Evolutionary conservation across 2,329 filamentous ascomycete species (phyloP).

Genomic region (Aspergillus pseudoviridinutans): DNA sequence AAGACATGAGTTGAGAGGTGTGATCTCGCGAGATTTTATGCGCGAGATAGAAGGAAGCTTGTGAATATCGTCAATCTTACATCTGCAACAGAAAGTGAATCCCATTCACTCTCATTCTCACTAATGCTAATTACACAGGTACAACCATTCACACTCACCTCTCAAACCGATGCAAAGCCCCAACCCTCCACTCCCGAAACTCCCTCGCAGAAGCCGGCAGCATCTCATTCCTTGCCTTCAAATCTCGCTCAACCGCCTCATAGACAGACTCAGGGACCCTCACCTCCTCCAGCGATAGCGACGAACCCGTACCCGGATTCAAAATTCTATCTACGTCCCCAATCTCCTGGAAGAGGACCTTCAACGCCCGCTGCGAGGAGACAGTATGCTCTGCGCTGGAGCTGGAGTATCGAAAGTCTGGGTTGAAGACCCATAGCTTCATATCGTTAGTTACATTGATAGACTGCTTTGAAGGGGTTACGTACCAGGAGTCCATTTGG

Average conservation of each 20-base stretch:
- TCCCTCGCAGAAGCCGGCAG: constrained; percentile 48
- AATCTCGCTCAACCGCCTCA: constrained; percentile 30
- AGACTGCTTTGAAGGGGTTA: too few relatives aligned
- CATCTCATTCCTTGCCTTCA: constrained; percentile 42
- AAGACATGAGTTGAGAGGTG: background rate
- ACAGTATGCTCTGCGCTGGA: constrained; percentile 29
- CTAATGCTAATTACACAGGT: background rate
- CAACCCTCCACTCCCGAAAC: constrained; percentile 55
- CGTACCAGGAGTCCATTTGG: constrained; percentile 37
- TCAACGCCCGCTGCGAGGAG: constrained; percentile 49
- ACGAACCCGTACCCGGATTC: constrained; percentile 32
- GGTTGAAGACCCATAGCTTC: constrained; percentile 59
- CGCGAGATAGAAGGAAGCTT: background rate
- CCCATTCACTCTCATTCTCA: constrained; percentile 1
- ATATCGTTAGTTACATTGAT: background rate
- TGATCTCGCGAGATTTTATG: background rate
- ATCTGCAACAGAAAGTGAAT: background rate
- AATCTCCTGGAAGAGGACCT: constrained; percentile 50
- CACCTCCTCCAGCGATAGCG: constrained; percentile 49
- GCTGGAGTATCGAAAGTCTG: constrained; percentile 54
- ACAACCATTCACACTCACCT: constrained; percentile 16
- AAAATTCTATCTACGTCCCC: constrained; percentile 22
- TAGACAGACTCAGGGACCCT: constrained; percentile 37
- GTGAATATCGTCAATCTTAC: background rate
- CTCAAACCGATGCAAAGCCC: constrained; percentile 47